A percentile compares a stretch with the other conserved stretches of the same genome.
Evolutionary conservation across 139 green algal genomes (phyloP).

Genomic region (Raphidocelis subcapitata): DNA sequence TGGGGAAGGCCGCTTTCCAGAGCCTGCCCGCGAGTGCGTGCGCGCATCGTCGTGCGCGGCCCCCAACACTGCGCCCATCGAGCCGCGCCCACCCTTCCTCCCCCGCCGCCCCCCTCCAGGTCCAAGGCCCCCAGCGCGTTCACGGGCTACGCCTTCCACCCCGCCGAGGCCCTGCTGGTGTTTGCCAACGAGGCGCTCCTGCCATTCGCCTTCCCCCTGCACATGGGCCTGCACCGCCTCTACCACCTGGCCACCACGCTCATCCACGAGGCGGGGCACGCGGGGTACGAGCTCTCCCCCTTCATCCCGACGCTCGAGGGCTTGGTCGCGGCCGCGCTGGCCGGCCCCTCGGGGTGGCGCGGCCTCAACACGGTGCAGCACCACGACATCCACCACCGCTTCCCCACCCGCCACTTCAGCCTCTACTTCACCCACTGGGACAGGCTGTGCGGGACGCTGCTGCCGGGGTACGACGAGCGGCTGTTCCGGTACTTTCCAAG

Average conservation of each 20-base stretch:
- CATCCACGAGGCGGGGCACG: slow-evolving; percentile 87
- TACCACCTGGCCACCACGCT: slow-evolving; percentile 88
- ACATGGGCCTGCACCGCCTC: slow-evolving; percentile 70
- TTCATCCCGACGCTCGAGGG: slow-evolving; percentile 74
- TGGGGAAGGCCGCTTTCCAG: too few species aligned
- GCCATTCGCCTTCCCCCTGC: slow-evolving; percentile 77
- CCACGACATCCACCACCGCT: slow-evolving; percentile 91
- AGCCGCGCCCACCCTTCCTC: too few species aligned
- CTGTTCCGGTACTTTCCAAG: slow-evolving; percentile 40
- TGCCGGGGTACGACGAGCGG: slow-evolving; percentile 55
- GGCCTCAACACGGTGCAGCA: slow-evolving; percentile 85
- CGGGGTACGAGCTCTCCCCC: slow-evolving; percentile 83
- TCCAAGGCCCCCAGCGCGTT: slow-evolving; percentile 77
- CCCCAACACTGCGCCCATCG: too few species aligned
- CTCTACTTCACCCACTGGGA: slow-evolving; percentile 96
- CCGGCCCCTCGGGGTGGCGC: not conserved
- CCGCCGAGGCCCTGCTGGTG: slow-evolving; percentile 76
- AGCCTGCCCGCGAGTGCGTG: too few species aligned
- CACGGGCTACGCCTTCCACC: slow-evolving; percentile 86
- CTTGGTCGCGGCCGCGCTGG: slow-evolving; percentile 1
- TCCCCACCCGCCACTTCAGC: not conserved
- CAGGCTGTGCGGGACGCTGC: slow-evolving; percentile 65
- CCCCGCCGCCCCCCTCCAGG: slow-evolving; percentile 32
- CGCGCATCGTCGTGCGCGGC: too few species aligned
- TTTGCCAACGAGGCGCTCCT: slow-evolving; percentile 90